These are phyloP conservation scores for Alternaria infectoria DNA, from an alignment of 2,329 filamentous ascomycete genomes.

Conservation along the genomic window DNA sequence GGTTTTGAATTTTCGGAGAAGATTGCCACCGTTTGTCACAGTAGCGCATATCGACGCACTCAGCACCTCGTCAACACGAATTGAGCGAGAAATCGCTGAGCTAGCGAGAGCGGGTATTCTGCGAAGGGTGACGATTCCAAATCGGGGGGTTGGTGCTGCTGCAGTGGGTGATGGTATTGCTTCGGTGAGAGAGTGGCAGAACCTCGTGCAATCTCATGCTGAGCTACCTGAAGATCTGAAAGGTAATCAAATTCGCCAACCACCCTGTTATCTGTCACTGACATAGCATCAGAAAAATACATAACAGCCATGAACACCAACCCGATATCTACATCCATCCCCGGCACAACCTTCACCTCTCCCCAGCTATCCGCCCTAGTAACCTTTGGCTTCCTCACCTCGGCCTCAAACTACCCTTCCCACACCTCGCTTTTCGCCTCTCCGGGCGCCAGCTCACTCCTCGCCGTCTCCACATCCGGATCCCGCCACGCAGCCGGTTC, in stretches of 20 bases:
- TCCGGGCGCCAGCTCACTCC: constrained; percentile 53
- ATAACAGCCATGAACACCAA: constrained; percentile 58
- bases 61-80: constrained; percentile 65
- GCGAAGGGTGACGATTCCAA: constrained; percentile 68
- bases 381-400: constrained; percentile 70
- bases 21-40: constrained; percentile 69
- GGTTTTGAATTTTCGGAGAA: constrained; percentile 65
- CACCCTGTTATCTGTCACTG: not conserved
- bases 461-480: constrained; percentile 66
- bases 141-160: constrained; percentile 62
- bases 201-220: constrained; percentile 31
- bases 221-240: constrained; percentile 32
- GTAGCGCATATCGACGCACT: constrained; percentile 71
- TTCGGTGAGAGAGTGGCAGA: constrained; percentile 58
- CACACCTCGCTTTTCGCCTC: constrained; percentile 50
- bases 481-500: constrained; percentile 72
- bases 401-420: constrained; percentile 41
- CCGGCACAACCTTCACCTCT: constrained; percentile 50
- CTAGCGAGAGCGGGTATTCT: constrained; percentile 64
- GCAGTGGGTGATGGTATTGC: constrained; percentile 71
- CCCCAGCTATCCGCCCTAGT: constrained; percentile 65
- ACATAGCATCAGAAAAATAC: constrained; percentile 54
- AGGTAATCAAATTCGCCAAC: constrained; percentile 42
- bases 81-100: constrained; percentile 71
- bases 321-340: constrained; percentile 55